Percentiles rank a stretch among this genome's conserved stretches.
Evolutionary conservation across 371 early-diverging fungal species (phyloP).

Genomic region (Apophysomyces trapeziformis): DNA sequence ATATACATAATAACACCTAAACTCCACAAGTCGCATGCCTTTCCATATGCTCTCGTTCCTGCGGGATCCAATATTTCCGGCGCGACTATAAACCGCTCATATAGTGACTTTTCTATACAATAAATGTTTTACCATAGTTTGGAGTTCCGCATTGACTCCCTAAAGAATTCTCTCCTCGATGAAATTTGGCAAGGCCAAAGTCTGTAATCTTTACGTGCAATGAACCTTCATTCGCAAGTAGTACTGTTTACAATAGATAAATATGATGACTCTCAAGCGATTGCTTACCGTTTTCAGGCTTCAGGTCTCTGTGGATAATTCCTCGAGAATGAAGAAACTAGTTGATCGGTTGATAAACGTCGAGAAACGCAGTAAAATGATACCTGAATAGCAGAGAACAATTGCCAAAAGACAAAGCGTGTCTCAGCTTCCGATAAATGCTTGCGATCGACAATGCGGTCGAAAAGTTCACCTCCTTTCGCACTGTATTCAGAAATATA

Average conservation of each 20-base stretch:
- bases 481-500: constrained; percentile 39
- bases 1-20: constrained; percentile 98
- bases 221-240: constrained; percentile 63
- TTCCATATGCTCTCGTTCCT: constrained; percentile 73
- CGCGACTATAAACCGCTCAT: constrained; percentile 58
- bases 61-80: constrained; percentile 90
- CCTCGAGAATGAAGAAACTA: constrained; percentile 44
- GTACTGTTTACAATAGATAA: constrained; percentile 56
- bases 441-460: constrained; percentile 77
- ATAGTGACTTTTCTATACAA: background rate
- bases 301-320: constrained; percentile 51
- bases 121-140: constrained; percentile 74
- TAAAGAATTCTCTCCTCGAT: constrained; percentile 58
- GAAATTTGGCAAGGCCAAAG: constrained; percentile 92
- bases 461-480: constrained; percentile 92
- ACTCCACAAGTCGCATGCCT: constrained; percentile 97
- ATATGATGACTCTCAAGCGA: background rate
- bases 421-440: constrained; percentile 79
- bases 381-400: constrained; percentile 73
- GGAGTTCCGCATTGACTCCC: constrained; percentile 95
- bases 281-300: constrained; percentile 51
- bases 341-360: background rate
- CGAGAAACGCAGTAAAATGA: background rate
- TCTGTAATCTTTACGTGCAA: constrained; percentile 89
- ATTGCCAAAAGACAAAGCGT: constrained; percentile 79